A percentile compares a stretch with the other conserved stretches of the same genome.
These are phyloP conservation scores for Sporothrix protearum DNA, from an alignment of 2,329 filamentous ascomycete species.

Conservation along the genomic window DNA sequence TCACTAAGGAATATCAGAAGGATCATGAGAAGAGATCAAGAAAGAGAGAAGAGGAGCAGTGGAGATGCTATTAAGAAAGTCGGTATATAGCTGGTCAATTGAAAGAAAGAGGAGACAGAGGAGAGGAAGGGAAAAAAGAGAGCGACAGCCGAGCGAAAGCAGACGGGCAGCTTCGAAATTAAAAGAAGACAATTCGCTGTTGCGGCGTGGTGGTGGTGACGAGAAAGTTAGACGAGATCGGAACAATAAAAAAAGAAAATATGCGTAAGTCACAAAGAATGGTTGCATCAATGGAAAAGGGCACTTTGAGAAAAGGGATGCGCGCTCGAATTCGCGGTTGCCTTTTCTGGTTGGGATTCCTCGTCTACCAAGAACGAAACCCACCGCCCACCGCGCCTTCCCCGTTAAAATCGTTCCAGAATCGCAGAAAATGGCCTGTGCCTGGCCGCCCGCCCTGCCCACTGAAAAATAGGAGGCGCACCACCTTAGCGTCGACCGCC, in stretches of 20 bases:
- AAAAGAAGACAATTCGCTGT: conserved; percentile 16
- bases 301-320: conserved; percentile 2
- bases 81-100: background rate
- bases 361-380: too few relatives aligned
- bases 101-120: background rate
- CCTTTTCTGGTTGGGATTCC: background rate
- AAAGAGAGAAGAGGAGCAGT: background rate
- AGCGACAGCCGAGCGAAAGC: background rate
- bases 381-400: background rate
- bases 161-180: background rate
- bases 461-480: conserved; percentile 8
- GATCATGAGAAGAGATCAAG: background rate
- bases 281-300: background rate
- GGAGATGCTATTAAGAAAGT: background rate
- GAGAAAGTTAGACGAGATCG: background rate
- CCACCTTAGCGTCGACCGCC: background rate
- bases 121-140: background rate
- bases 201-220: background rate
- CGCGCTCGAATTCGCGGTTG: background rate
- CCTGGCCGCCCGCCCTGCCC: background rate
- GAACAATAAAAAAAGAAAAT: background rate
- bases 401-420: conserved; percentile 23
- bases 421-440: conserved; percentile 23
- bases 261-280: background rate
- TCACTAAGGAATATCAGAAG: background rate